Base-by-base conservation (phyloP, 768 basidiomycete species). In the Termitomyces eurrhizus region DNA sequence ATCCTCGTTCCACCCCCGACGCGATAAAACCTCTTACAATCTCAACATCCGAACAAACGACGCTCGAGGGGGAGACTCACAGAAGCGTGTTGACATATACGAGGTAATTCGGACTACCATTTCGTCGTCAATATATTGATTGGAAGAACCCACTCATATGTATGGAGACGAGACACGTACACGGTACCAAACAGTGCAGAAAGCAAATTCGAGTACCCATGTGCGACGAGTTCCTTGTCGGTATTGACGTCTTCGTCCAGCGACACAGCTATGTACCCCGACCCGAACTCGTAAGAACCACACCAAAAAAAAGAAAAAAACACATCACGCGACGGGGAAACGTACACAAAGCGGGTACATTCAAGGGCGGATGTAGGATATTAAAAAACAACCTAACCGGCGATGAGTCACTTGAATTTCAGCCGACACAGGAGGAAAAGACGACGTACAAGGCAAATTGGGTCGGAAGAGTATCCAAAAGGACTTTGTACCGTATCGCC, bases 201-300 rank as follows among this genome's bases (percentile, higher is more conserved):
- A 0, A 90, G 76, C 4, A 98, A 64, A 70, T 99, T 98, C 1
- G 93, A 95, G 61, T 92, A 88, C 9, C 96, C 96, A 70, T 99
- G 96, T 0, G 83, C 93, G 51, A 97, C 83, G 11, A 98, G 86
- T 70, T 99, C 96, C 62, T 88, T 88, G 72, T 98, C 88, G 0
- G 95, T 95, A 64, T 97, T 87, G 60, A 97, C 74, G 52, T 98
- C 95, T 66, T 89, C 86, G 64, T 90, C 83, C 33, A 99, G 78
- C 14, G 94, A 96, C 14, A 99, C 91, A 52, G 92, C 92, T 91
- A 49, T 36, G 21, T 21, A 21, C 12, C n/a, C 16, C 21, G 32
- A 48, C 6, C 7, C 6, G 21, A 36, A 9, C 24, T 37, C 61
- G 50, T 11, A 18, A 24, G 0, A 12, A 36, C 46, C 39, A n/a